These are phyloP conservation scores for Lyophyllum semitale DNA, from an alignment of 768 basidiomycete species.

Conservation along the genomic window DNA sequence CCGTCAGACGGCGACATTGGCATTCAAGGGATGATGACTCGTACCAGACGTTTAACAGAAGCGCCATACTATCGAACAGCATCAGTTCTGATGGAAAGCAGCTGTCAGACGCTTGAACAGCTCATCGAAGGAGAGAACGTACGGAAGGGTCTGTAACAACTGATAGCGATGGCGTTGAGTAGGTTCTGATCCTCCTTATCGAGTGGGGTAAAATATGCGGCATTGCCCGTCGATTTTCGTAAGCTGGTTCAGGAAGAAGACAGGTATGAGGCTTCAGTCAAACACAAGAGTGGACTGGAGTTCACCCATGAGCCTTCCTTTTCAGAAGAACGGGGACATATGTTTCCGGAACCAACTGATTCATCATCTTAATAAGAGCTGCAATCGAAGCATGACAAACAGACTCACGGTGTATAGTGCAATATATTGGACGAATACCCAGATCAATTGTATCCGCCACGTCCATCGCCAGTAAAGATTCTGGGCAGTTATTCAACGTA, in stretches of 20 bases:
- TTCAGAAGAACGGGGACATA: constrained; percentile 63
- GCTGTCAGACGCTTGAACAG: neutral
- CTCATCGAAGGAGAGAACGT: constrained; percentile 23
- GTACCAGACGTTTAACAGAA: constrained; percentile 71
- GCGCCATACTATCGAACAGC: constrained; percentile 72
- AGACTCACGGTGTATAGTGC: constrained; percentile 52
- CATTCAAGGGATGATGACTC: constrained; percentile 9
- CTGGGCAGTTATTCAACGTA: constrained; percentile 29
- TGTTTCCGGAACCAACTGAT: constrained; percentile 71
- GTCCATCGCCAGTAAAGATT: constrained; percentile 76
- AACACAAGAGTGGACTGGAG: neutral
- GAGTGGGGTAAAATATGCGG: constrained; percentile 56
- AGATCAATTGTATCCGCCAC: constrained; percentile 69
- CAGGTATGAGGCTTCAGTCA: neutral
- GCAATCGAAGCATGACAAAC: neutral
- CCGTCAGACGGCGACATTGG: neutral
- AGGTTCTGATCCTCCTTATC: constrained; percentile 54
- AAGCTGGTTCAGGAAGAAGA: constrained; percentile 39
- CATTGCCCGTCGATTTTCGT: constrained; percentile 56
- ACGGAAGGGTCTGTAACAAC: constrained; percentile 76
- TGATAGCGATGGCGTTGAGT: constrained; percentile 47
- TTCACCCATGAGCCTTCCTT: constrained; percentile 57
- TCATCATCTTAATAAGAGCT: neutral
- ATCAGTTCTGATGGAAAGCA: constrained; percentile 51
- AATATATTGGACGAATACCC: constrained; percentile 58